These are phyloP conservation scores for Fusarium dimerum DNA, from an alignment of 2,329 filamentous ascomycete species.

Conservation along the genomic window DNA sequence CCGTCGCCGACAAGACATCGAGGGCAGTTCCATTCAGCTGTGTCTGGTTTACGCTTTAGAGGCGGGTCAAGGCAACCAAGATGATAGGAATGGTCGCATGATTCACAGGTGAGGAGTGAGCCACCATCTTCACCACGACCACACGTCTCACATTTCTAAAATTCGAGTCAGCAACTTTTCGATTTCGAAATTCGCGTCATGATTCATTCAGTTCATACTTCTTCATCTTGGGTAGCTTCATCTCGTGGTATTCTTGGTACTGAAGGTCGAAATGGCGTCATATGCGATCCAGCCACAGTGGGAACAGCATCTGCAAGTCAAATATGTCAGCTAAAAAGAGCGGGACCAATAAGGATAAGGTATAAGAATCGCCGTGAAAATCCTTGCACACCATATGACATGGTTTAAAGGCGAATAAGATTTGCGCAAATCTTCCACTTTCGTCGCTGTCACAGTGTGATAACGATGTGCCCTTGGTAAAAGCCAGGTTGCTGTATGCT, in stretches of 20 bases:
- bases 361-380: conserved; percentile 24
- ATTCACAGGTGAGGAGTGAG: conserved; percentile 80
- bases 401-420: conserved; percentile 20
- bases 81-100: conserved; percentile 87
- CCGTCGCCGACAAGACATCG: conserved; percentile 94
- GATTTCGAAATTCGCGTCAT: conserved; percentile 16
- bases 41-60: conserved; percentile 71
- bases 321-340: conserved; percentile 21
- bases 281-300: conserved; percentile 93
- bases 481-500: too few species aligned
- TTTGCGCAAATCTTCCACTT: conserved; percentile 13
- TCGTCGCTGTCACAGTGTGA: conserved; percentile 12
- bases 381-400: conserved; percentile 24
- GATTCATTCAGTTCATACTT: conserved; percentile 31
- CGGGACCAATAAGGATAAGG: conserved; percentile 20
- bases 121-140: conserved; percentile 73
- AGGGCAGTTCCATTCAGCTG: conserved; percentile 90
- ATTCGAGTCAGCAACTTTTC: conserved; percentile 19
- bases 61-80: conserved; percentile 87
- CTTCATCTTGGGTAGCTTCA: conserved; percentile 46
- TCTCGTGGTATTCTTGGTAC: conserved; percentile 66
- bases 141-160: conserved; percentile 78
- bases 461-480: background rate
- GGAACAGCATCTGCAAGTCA: conserved; percentile 58
- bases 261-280: conserved; percentile 88